Evolutionary conservation across 768 basidiomycete species (phyloP), one percentile per base, ranked within the genome.

Genomic region (Macrolepiota fuliginosa): DNA sequence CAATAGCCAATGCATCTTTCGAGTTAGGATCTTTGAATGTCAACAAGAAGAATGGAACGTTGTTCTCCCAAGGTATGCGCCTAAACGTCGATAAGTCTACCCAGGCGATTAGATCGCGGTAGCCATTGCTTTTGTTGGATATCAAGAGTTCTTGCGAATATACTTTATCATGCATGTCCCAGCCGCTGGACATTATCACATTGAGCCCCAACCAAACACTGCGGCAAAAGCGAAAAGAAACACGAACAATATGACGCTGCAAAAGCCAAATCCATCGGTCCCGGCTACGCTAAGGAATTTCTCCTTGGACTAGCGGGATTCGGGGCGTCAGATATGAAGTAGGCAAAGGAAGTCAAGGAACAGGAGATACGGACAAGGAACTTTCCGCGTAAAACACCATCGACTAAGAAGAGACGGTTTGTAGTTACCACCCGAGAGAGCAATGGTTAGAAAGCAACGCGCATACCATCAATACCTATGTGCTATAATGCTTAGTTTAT

Each of bases 351-450:
- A 11, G 32, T 29, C 25, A 19, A 35, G 19, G 24, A 27, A 45
- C 22, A 47, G 6, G 13, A 36, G n/a, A 49, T 11, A 54, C 79
- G 49, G 66, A 90, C 91, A 91, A 94, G 92, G 70, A 89, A 91
- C 75, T 98, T 98, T n/a, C 96, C 96, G 35, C 96, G 83, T 15
- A 97, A 80, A 11, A 98, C 87, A 29, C 96, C 96, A 74, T 98
- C 96, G 37, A 96, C 94, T 95, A 65, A 35, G 22, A 29, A 35
- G 22, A 15, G 22, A 7, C 11, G 27, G n/a, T 5, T 22, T 47
- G 24, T 17, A 13, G 5, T 47, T 39, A 11, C 53, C 25, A 15
- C 3, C 25, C 47, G 13, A 49, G 47, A 9, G 24, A 37, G 17
- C 12, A 9, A 39, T 36, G 27, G 11, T 22, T 12, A 7, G 17